phyloP scores from a whole-genome alignment of 305 asterid genomes.

The Fraxinus paxiana region DNA sequence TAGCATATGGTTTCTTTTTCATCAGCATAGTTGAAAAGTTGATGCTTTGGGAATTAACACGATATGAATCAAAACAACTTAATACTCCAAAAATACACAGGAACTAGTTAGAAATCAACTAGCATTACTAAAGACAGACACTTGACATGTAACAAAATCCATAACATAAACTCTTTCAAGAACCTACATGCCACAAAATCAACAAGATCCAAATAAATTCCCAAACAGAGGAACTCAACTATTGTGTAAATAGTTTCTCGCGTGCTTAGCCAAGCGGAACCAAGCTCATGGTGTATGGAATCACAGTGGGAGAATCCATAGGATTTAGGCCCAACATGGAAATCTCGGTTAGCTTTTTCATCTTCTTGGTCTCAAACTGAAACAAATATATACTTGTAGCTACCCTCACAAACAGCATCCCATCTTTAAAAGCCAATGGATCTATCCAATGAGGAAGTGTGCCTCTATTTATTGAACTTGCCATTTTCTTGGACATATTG shows the following conservation, averaged over 20 bases:
- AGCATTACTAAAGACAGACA: background rate
- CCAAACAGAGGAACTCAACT: background rate
- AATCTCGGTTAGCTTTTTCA: conserved; percentile 39
- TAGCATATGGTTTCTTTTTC: conserved; percentile 18
- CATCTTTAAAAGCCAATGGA: conserved; percentile 53
- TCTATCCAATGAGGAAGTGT: conserved; percentile 37
- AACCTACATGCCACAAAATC: background rate
- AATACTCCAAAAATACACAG: background rate
- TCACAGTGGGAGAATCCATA: conserved; percentile 43
- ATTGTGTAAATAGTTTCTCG: background rate
- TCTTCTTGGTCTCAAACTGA: conserved; percentile 37
- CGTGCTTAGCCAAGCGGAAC: conserved; percentile 38
- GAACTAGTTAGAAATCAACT: background rate
- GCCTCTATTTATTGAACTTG: background rate
- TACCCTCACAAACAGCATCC: conserved; percentile 43
- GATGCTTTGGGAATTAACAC: background rate
- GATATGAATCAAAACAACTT: background rate
- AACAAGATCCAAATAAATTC: background rate
- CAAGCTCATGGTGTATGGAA: conserved; percentile 57
- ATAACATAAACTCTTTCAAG: background rate
- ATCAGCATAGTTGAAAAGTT: background rate
- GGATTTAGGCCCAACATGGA: conserved; percentile 37
- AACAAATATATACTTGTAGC: conserved; percentile 26
- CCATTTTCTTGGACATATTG: conserved; percentile 28
- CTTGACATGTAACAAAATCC: background rate